Evolutionary conservation across 2,329 filamentous ascomycete species (phyloP).

Genomic region (Microdochium trichocladiopsis): DNA sequence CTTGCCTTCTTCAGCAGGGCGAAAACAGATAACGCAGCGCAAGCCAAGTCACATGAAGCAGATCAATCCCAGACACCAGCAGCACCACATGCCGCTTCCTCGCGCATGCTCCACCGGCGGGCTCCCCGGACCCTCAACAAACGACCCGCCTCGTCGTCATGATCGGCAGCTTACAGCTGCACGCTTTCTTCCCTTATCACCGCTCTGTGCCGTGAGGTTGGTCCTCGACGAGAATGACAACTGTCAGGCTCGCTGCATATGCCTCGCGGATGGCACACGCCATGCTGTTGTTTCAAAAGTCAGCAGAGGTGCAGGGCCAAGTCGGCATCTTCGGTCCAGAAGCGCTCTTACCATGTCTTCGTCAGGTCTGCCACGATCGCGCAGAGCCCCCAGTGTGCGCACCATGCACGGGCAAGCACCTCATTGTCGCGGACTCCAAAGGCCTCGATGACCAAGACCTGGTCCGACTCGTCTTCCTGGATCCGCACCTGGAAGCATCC

Average conservation of each 20-base stretch:
- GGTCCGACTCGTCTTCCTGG: conserved; percentile 48
- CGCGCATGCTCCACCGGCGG: not conserved
- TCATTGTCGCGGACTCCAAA: conserved; percentile 70
- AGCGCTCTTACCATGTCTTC: conserved; percentile 55
- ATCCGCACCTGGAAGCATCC: not conserved
- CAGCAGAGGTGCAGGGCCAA: conserved; percentile 1
- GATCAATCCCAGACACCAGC: not conserved
- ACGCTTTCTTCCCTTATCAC: not conserved
- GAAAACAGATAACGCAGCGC: not conserved
- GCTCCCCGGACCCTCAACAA: not conserved
- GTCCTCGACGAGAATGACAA: conserved; percentile 61
- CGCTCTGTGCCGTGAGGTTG: conserved; percentile 21
- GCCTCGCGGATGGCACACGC: conserved; percentile 69
- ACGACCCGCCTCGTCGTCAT: not conserved
- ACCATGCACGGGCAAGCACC: conserved; percentile 71
- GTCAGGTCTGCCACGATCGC: conserved; percentile 63
- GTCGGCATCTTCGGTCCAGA: not conserved
- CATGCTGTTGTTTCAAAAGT: conserved; percentile 39
- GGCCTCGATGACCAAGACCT: conserved; percentile 65
- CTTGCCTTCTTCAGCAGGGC: too few species aligned
- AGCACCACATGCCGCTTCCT: too few species aligned
- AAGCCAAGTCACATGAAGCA: not conserved
- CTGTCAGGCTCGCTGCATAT: conserved; percentile 65
- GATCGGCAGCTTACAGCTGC: not conserved
- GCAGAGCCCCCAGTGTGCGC: conserved; percentile 65